phyloP scores from a whole-genome alignment of 2,329 filamentous ascomycete genomes.

The Monilinia fructigena region DNA sequence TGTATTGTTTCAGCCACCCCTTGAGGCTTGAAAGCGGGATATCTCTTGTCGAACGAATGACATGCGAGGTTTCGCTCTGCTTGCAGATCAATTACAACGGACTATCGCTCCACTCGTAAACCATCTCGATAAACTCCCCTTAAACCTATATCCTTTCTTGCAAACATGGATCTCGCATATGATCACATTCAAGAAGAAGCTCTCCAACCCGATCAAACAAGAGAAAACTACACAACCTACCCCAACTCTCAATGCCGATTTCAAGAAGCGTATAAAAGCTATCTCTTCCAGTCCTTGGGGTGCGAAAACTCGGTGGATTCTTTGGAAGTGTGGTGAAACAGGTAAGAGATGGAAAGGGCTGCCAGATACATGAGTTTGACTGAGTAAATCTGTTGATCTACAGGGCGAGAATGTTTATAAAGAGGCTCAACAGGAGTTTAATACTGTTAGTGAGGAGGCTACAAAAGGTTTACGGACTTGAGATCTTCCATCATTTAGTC shows the following conservation, averaged over 20 bases:
- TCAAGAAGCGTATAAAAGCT: conserved; percentile 92
- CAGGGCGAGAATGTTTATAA: conserved; percentile 81
- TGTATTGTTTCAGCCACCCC: background rate
- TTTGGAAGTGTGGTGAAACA: conserved; percentile 92
- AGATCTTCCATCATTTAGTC: conserved; percentile 67
- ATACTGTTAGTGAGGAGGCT: conserved; percentile 75
- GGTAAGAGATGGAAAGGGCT: conserved; percentile 48
- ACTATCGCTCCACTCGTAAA: conserved; percentile 4
- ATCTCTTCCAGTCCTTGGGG: conserved; percentile 93
- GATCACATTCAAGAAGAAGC: conserved; percentile 91
- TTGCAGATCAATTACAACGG: conserved; percentile 13
- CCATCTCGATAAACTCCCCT: background rate
- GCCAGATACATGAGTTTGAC: background rate
- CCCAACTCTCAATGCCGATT: conserved; percentile 73
- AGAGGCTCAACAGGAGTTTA: conserved; percentile 82
- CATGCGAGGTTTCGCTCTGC: conserved; percentile 9
- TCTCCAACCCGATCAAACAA: conserved; percentile 55
- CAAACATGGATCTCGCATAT: conserved; percentile 88
- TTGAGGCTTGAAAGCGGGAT: conserved; percentile 16
- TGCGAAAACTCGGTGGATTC: conserved; percentile 79
- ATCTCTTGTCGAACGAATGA: background rate
- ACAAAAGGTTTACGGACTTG: conserved; percentile 72
- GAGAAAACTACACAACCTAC: conserved; percentile 47
- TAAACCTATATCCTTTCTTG: background rate
- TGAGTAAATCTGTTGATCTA: conserved; percentile 11